Percentiles rank a stretch among this genome's conserved stretches.
Conservation (phyloP, 805 yeast genomes). For the Grigorovia yakushimaensis region DNA sequence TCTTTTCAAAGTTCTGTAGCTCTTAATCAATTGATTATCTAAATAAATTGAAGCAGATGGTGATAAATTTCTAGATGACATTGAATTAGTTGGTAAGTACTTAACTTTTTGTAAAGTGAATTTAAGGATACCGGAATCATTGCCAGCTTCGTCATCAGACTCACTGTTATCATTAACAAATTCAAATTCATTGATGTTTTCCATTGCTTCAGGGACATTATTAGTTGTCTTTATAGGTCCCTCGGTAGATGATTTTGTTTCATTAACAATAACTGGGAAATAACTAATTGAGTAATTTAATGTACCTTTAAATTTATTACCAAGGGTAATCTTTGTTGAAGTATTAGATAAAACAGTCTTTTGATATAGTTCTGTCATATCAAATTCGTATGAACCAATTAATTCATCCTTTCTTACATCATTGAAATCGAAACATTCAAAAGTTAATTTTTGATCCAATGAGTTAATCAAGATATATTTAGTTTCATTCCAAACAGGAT, state of each 20-base stretch:
- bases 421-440: conserved; percentile 47
- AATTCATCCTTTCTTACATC: conserved; percentile 47
- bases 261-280: conserved; percentile 28
- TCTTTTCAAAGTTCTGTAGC: conserved; percentile 52
- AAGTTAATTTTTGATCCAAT: conserved; percentile 46
- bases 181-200: conserved; percentile 9
- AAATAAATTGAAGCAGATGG: conserved; percentile 62
- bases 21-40: conserved; percentile 45
- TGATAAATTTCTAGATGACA: conserved; percentile 38
- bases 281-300: conserved; percentile 45
- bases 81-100: conserved; percentile 42
- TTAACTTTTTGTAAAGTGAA: conserved; percentile 51
- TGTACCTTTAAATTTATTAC: conserved; percentile 44
- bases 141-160: conserved; percentile 33
- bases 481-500: conserved; percentile 61
- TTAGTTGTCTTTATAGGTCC: conserved; percentile 3
- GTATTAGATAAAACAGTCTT: conserved; percentile 26
- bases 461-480: conserved; percentile 47
- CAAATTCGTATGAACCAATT: conserved; percentile 42
- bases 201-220: conserved; percentile 2
- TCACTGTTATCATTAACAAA: conserved; percentile 20
- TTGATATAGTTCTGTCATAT: conserved; percentile 52
- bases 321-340: conserved; percentile 27
- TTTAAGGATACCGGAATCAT: conserved; percentile 70
- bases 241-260: conserved; percentile 4